Evolutionary conservation across 192 early-diverging fungal genomes (phyloP).

Genomic region (Umbelopsis ramanniana): DNA sequence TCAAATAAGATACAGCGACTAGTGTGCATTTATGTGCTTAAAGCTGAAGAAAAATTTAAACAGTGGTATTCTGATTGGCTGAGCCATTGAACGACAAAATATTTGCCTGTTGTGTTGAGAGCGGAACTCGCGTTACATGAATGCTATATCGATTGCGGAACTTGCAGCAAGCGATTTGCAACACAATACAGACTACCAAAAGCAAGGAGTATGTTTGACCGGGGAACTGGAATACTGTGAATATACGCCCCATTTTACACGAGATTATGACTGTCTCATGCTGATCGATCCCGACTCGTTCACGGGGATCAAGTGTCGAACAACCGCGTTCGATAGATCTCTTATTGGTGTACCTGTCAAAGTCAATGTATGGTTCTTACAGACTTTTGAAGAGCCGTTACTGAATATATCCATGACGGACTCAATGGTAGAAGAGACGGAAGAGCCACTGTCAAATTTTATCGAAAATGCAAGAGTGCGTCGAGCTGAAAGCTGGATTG

Average conservation of each 20-base stretch:
- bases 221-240: slow-evolving; percentile 7
- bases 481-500: background rate
- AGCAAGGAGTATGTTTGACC: background rate
- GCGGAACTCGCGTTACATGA: background rate
- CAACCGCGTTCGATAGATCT: background rate
- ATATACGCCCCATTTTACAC: background rate
- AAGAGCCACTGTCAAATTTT: background rate
- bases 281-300: background rate
- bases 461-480: background rate
- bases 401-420: background rate
- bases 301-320: slow-evolving; percentile 14
- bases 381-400: background rate
- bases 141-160: background rate
- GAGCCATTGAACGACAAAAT: background rate
- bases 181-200: background rate
- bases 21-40: too few relatives aligned
- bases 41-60: too few relatives aligned
- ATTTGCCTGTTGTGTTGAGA: background rate
- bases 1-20: too few relatives aligned
- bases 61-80: background rate
- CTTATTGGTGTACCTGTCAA: background rate
- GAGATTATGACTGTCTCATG: slow-evolving; percentile 17
- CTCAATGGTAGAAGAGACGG: background rate
- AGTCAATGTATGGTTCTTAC: background rate
- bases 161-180: slow-evolving; percentile 9